These are phyloP conservation scores for Gentiana macrophylla DNA, from an alignment of 257 asterid species.

Conservation along the genomic window DNA sequence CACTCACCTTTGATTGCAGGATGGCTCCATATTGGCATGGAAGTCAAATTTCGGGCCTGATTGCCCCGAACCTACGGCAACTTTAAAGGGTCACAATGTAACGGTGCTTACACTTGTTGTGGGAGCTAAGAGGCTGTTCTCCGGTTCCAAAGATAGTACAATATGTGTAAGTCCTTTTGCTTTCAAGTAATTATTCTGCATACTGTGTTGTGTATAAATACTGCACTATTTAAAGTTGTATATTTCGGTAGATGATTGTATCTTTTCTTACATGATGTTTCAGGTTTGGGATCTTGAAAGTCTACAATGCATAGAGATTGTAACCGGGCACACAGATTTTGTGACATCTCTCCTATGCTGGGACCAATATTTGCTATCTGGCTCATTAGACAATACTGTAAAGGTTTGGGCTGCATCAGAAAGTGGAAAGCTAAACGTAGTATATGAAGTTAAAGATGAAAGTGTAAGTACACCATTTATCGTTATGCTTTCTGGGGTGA, in stretches of 20 bases:
- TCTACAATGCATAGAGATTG: conserved; percentile 43
- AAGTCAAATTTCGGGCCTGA: conserved; percentile 17
- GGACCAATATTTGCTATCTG: conserved; percentile 39
- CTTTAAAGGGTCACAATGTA: conserved; percentile 27
- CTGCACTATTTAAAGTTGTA: no score
- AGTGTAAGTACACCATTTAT: conserved; percentile 8
- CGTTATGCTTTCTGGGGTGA: background rate
- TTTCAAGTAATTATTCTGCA: background rate
- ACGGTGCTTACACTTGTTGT: conserved; percentile 34
- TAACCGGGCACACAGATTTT: conserved; percentile 34
- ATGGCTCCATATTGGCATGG: conserved; percentile 46
- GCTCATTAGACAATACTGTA: conserved; percentile 51
- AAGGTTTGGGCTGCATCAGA: conserved; percentile 46
- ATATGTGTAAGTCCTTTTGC: background rate
- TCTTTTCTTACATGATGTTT: background rate
- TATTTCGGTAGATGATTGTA: no score
- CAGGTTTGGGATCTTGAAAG: conserved; percentile 54
- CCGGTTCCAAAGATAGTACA: background rate
- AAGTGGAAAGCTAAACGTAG: conserved; percentile 31
- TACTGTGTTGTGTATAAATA: no score
- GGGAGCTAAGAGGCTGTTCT: conserved; percentile 13
- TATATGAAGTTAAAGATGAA: conserved; percentile 28
- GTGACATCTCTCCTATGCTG: conserved; percentile 52
- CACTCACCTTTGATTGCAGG: conserved; percentile 19
- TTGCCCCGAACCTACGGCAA: conserved; percentile 19